Evolutionary conservation across 1,139 yeast species (phyloP).

Genomic region (Nakaseomyces kungkrabaensis): DNA sequence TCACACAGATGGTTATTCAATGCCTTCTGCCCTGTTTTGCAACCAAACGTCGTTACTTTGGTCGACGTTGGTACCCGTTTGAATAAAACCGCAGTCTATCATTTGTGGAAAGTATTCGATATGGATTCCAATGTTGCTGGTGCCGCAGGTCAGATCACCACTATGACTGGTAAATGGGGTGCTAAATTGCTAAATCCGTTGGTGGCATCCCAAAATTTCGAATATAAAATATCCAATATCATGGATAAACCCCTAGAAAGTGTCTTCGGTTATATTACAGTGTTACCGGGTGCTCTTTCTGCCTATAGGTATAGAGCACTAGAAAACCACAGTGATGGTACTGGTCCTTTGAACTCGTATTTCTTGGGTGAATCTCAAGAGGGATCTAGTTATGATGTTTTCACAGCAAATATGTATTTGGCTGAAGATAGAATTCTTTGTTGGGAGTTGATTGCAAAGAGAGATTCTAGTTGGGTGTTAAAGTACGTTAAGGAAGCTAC

Average conservation of each 20-base stretch:
- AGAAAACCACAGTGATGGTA: conserved; percentile 76
- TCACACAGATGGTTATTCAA: conserved; percentile 94
- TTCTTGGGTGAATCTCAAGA: conserved; percentile 76
- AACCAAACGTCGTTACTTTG: conserved; percentile 77
- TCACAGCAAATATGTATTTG: conserved; percentile 92
- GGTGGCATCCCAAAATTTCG: conserved; percentile 94
- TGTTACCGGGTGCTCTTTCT: conserved; percentile 91
- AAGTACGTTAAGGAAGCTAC: conserved; percentile 88
- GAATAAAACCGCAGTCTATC: conserved; percentile 72
- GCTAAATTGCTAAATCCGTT: conserved; percentile 72
- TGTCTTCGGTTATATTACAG: conserved; percentile 85
- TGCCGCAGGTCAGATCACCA: conserved; percentile 93
- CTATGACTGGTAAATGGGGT: conserved; percentile 87
- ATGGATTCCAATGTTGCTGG: conserved; percentile 95
- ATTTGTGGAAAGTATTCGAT: conserved; percentile 94
- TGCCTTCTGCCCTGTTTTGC: conserved; percentile 80
- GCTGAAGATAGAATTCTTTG: conserved; percentile 96
- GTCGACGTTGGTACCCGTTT: conserved; percentile 93
- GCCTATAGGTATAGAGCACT: conserved; percentile 90
- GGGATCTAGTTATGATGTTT: conserved; percentile 59
- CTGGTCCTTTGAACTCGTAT: conserved; percentile 82
- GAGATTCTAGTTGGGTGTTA: conserved; percentile 79
- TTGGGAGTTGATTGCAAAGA: conserved; percentile 93
- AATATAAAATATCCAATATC: conserved; percentile 91
- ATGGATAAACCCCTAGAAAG: conserved; percentile 92